Conservation (phyloP, 495 filamentous ascomycete species). For the Xylona heveae region DNA sequence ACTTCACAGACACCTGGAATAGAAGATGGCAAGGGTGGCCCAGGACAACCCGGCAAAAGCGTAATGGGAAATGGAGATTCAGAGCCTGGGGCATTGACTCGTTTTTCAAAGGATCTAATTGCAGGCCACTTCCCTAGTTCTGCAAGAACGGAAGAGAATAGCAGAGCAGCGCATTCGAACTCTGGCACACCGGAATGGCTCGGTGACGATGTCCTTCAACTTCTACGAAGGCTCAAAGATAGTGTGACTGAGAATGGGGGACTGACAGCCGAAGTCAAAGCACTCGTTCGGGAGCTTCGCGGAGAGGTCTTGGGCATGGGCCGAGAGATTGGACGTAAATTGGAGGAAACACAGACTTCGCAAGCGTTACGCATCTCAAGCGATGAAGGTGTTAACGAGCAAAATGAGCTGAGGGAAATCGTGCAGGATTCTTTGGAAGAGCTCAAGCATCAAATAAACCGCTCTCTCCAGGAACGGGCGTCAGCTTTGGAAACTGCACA, state of each 20-base stretch:
- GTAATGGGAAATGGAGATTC: no score
- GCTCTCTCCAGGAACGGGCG: slow-evolving; percentile 51
- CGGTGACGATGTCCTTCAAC: slow-evolving; percentile 47
- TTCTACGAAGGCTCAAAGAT: slow-evolving; percentile 67
- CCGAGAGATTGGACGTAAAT: slow-evolving; percentile 58
- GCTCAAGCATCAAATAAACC: slow-evolving; percentile 59
- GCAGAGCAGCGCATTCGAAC: slow-evolving; percentile 9
- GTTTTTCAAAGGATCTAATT: no score
- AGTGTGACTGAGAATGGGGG: slow-evolving; percentile 70
- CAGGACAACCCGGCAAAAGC: no score
- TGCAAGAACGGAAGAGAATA: not conserved
- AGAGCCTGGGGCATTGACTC: no score
- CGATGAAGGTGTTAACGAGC: slow-evolving; percentile 27
- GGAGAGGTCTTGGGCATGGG: slow-evolving; percentile 92
- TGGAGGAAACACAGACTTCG: slow-evolving; percentile 40
- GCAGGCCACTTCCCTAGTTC: not conserved
- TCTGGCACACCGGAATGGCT: slow-evolving; percentile 18
- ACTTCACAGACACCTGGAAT: no score
- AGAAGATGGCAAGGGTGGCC: slow-evolving; percentile 15
- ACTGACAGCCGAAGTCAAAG: slow-evolving; percentile 76
- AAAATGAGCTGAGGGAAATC: slow-evolving; percentile 53
- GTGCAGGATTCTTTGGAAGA: slow-evolving; percentile 61
- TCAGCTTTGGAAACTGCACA: no score
- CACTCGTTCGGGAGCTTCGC: slow-evolving; percentile 66
- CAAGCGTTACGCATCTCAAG: slow-evolving; percentile 21